Percentiles rank a stretch among this genome's conserved stretches.
Conservation (phyloP, 1,139 yeast genomes). For the Yamadazyma atlantica region DNA sequence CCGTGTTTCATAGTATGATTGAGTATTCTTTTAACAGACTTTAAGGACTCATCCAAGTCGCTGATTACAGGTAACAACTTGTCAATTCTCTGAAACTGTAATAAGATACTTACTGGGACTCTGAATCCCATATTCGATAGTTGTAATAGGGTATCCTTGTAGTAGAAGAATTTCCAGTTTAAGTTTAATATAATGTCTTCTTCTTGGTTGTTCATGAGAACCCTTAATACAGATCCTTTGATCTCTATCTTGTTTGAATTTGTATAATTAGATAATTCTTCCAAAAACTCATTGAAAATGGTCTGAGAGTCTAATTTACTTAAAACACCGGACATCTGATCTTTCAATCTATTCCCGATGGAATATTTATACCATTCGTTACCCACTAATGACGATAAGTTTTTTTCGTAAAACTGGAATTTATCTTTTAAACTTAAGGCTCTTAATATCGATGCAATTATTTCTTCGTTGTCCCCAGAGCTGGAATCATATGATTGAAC, state of each 20-base stretch:
- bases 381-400: slow-evolving; percentile 46
- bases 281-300: slow-evolving; percentile 51
- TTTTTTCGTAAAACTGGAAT: slow-evolving; percentile 10
- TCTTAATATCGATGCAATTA: slow-evolving; percentile 7
- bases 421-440: slow-evolving; percentile 7
- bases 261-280: slow-evolving; percentile 13
- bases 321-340: slow-evolving; percentile 47
- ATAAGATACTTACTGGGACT: slow-evolving; percentile 45
- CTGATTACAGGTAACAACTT: slow-evolving; percentile 60
- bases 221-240: slow-evolving; percentile 12
- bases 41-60: slow-evolving; percentile 47
- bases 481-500: slow-evolving; percentile 4
- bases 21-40: slow-evolving; percentile 29
- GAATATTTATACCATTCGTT: slow-evolving; percentile 73
- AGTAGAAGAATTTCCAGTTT: slow-evolving; percentile 42
- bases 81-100: slow-evolving; percentile 44
- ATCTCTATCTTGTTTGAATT: slow-evolving; percentile 8
- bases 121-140: slow-evolving; percentile 54
- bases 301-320: slow-evolving; percentile 45
- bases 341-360: slow-evolving; percentile 63
- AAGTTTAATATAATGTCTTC: slow-evolving; percentile 45
- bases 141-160: slow-evolving; percentile 55
- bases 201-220: slow-evolving; percentile 11
- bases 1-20: slow-evolving; percentile 18
- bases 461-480: background rate